Percentiles rank a stretch among this genome's conserved stretches.
phyloP scores from a whole-genome alignment of 257 asterid species.

The Rauvolfia tetraphylla region DNA sequence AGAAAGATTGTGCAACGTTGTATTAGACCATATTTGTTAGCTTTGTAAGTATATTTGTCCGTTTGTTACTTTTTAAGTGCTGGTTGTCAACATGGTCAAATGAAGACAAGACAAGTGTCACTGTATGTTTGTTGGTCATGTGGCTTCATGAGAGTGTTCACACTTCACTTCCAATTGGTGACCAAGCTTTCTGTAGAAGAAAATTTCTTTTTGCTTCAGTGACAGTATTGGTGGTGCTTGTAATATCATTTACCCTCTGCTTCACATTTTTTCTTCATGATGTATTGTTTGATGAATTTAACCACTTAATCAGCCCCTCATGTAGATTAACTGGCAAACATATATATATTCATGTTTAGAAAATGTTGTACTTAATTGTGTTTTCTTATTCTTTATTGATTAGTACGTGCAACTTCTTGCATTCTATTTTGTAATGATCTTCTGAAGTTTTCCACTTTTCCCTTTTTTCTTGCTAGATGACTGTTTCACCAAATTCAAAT shows the following conservation, averaged over 20 bases:
- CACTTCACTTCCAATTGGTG: background rate
- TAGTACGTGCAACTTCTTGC: background rate
- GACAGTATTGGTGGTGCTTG: background rate
- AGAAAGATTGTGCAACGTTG: background rate
- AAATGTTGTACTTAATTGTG: background rate
- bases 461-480: constrained; percentile 34
- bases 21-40: background rate
- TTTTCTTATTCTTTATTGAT: background rate
- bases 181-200: background rate
- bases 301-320: background rate
- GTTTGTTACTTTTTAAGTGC: background rate
- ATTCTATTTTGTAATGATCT: background rate
- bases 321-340: background rate
- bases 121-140: background rate
- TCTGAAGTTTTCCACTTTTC: constrained; percentile 5
- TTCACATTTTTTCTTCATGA: background rate
- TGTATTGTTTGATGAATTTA: background rate
- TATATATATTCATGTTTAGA: background rate
- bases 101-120: background rate
- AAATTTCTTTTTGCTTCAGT: background rate
- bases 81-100: background rate
- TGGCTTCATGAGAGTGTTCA: background rate
- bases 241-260: background rate
- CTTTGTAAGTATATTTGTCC: background rate
- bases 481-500: constrained; percentile 32